Evolutionary conservation across 1,139 yeast species (phyloP), one percentile per base, ranked within the genome.

Genomic region (Petasospora rhodanensis): DNA sequence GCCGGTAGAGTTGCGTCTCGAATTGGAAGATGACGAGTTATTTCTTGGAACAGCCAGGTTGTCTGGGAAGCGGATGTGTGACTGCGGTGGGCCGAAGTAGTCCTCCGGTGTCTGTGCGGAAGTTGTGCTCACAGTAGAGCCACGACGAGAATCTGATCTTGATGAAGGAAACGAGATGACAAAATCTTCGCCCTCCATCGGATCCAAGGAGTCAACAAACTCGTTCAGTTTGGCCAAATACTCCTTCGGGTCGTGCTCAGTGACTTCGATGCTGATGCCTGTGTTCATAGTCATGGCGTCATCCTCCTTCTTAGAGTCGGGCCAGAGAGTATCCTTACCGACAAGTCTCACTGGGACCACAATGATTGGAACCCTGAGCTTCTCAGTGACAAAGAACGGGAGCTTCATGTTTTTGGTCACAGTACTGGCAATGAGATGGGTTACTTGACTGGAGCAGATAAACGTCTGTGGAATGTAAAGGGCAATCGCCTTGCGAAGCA

Each of bases 401-500:
- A 63, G 32, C 37, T 58, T 63, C 5, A 56, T 51, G 18, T 52
- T 46, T 5, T 54, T 55, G 4, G 56, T 55, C 18, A 47, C 48
- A 28, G 58, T 52, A 29, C n/a, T n/a, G n/a, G 51, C 55, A 9
- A 58, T 45, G 29, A 51, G 28, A 28, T 54, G 59, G 4, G 63
- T 51, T 18, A 59, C 51, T n/a, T 61, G 57, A 3, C 62, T 56
- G 14, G 64, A 57, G 4, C 64, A 45, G 3, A 72, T 44, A 22
- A 74, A 72, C 41, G 76, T 56, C 43, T 71, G 72, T 11, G 85
- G 83, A 45, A 67, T 72, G 50, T 76, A 75, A 20, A 76, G 55
- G 31, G 64, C 62, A 35, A 70, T 63, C 59, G 73, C 70, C 35
- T 71, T 73, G 35, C 66, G 64, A 33, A 76, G 49, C 7, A 74